Evolutionary conservation across 441 rosid genomes (phyloP), one percentile per base, ranked within the genome.

Genomic region (Syzygium syzygioides): DNA sequence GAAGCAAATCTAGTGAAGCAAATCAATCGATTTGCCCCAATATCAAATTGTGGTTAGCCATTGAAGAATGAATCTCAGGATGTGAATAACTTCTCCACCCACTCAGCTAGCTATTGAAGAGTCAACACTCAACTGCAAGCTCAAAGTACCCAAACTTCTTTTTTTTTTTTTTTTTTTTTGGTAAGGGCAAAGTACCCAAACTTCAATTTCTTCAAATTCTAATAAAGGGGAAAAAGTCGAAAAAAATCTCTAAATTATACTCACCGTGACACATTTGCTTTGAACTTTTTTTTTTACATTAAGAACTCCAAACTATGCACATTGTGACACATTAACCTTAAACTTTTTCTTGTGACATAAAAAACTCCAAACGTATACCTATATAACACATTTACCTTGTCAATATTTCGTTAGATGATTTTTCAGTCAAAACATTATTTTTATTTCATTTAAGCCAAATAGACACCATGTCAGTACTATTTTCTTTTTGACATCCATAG

Each of bases 211-310:
- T 60, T 32, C 18, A n/a, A 28, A 19, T 62, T 62, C 30, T 62
- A 30, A 62, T 62, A n/a, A 62, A 62, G 34, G 48, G 48, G 48
- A 45, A 45, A 45, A 45, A 9, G 8, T 7, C 1, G 8, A 45
- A 45, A 41, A 45, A 45, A 45, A 45, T 1, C 1, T 1, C 2
- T 45, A 45, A 45, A 45, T 1, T 45, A 45, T 45, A 1, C 0
- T 1, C 48, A 45, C 48, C 0, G 48, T 45, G 1, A 45, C 48
- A 7, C 9, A 45, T 45, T 45, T 45, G 0, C 5, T 1, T 1
- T 41, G 5, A 41, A 41, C 45, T 1, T 41, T 41, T 45, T 45
- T 1, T 45, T 1, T 45, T 1, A 45, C 48, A 45, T 45, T 0
- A 45, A 45, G 1, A 45, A 45, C 1, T 1, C 9, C 7, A 45